phyloP scores from a whole-genome alignment of 1,284 basidiomycete species.

The Peniophora sp. region DNA sequence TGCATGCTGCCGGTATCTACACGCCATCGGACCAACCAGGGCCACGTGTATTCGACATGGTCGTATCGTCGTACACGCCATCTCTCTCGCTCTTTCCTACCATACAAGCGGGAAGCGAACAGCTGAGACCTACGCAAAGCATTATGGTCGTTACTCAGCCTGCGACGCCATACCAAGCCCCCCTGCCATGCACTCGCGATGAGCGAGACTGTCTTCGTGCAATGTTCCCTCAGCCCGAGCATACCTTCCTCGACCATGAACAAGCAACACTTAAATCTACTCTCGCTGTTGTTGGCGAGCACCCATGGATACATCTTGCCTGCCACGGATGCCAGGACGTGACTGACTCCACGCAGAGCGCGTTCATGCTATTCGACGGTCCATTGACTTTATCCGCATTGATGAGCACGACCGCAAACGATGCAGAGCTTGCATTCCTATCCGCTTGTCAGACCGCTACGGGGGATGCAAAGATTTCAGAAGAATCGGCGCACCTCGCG shows the following conservation, averaged over 20 bases:
- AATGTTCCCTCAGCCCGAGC: not conserved
- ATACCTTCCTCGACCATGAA: constrained; percentile 9
- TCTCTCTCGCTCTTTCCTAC: not conserved
- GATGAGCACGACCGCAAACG: not conserved
- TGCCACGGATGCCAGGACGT: not conserved
- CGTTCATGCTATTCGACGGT: not conserved
- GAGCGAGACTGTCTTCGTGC: not conserved
- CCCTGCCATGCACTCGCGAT: not conserved
- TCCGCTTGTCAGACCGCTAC: constrained; percentile 2
- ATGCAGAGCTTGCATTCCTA: not conserved
- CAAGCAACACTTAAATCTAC: not conserved
- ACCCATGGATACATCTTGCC: not conserved
- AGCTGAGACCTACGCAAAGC: not conserved
- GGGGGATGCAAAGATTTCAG: not conserved
- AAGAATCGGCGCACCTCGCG: constrained; percentile 13
- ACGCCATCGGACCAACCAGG: not conserved
- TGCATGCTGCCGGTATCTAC: not conserved
- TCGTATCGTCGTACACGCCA: not conserved
- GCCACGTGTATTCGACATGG: not conserved
- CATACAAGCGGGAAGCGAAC: not conserved
- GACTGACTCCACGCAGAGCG: not conserved
- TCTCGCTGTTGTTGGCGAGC: not conserved
- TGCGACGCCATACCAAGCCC: not conserved
- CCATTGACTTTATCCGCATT: not conserved
- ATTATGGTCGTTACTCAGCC: not conserved